A percentile compares a stretch with the other conserved stretches of the same genome.
Evolutionary conservation across 352 stramenopile species (phyloP).

Genomic region (Globisporangium megalacanthum): DNA sequence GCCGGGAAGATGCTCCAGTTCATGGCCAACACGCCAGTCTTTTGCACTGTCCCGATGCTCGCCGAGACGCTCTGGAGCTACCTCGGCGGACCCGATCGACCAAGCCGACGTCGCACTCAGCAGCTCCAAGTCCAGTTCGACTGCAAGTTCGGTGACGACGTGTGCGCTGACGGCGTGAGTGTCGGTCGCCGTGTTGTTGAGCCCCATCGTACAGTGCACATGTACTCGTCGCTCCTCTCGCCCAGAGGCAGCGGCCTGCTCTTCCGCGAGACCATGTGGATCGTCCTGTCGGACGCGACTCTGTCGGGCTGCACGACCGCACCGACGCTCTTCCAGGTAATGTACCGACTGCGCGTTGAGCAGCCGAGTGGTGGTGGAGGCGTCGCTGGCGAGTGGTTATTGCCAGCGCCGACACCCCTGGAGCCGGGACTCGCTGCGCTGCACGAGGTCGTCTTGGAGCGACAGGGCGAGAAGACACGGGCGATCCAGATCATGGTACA

Average conservation of each 20-base stretch:
- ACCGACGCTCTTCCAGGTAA: conserved; percentile 5
- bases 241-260: background rate
- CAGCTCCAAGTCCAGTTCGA: conserved; percentile 2
- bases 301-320: background rate
- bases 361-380: background rate
- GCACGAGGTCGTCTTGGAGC: conserved; percentile 3
- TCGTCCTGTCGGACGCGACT: conserved; percentile 1
- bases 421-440: background rate
- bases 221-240: conserved; percentile 6
- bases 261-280: conserved; percentile 12
- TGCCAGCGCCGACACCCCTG: no score
- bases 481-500: conserved; percentile 3
- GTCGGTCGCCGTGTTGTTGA: conserved; percentile 4
- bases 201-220: conserved; percentile 3
- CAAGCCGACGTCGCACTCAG: no score
- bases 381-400: no score
- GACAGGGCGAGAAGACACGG: conserved; percentile 5
- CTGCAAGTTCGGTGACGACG: background rate
- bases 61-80: background rate
- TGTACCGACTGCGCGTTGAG: conserved; percentile 5
- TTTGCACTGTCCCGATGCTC: background rate
- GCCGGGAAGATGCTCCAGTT: conserved; percentile 5
- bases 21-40: conserved; percentile 6
- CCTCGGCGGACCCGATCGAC: background rate
- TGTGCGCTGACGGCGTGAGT: conserved; percentile 1